phyloP scores from a whole-genome alignment of 345 rosid species.

The Gossypium longicalyx region DNA sequence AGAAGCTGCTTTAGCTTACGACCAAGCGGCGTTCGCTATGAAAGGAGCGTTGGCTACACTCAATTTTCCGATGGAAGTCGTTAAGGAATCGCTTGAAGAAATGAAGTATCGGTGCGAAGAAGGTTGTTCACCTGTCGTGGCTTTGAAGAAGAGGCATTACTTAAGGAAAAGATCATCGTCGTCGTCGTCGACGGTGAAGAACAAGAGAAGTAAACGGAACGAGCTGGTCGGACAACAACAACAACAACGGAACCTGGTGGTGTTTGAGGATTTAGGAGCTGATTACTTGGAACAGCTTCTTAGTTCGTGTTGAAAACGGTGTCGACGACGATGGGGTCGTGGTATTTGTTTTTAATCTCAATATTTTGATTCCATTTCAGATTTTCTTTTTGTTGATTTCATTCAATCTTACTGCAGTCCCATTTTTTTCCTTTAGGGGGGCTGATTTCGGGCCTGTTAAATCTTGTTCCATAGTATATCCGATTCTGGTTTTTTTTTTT shows the following conservation, averaged over 20 bases:
- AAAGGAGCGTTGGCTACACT: constrained; percentile 52
- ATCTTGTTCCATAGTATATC: neutral
- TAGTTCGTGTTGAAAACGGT: constrained; percentile 36
- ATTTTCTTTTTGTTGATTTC: neutral
- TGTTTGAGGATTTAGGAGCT: constrained; percentile 66
- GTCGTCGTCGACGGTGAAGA: neutral
- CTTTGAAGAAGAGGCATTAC: constrained; percentile 52
- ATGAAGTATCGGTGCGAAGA: constrained; percentile 43
- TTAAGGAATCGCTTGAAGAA: constrained; percentile 44
- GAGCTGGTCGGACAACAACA: neutral
- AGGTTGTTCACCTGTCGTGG: constrained; percentile 63
- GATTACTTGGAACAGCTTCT: constrained; percentile 66
- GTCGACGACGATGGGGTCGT: neutral
- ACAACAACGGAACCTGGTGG: constrained; percentile 36
- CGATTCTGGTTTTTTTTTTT: neutral
- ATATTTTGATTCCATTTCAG: neutral
- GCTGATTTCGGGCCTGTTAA: neutral
- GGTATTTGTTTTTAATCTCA: neutral
- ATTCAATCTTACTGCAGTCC: neutral
- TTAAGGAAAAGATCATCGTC: constrained; percentile 33
- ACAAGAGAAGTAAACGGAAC: constrained; percentile 27
- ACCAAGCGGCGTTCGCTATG: constrained; percentile 62
- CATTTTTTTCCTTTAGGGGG: neutral
- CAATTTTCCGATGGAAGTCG: constrained; percentile 54
- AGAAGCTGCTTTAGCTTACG: constrained; percentile 72